Base-by-base conservation (phyloP, 1,284 basidiomycete species). In the Ganoderma boninense region DNA sequence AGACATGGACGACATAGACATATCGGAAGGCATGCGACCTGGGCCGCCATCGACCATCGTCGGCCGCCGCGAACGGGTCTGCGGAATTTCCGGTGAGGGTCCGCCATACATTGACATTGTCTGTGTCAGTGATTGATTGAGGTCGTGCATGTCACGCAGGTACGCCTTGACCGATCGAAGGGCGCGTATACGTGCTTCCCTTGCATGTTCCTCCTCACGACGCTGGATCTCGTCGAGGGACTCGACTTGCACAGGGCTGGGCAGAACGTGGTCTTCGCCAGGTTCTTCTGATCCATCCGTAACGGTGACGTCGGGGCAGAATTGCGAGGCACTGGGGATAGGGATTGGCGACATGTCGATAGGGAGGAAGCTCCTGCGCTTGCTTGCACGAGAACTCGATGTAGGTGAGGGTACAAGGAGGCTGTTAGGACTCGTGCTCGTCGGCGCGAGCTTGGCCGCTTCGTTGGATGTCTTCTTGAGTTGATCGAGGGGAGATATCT, bases 91-190 rank as follows among this genome's bases (percentile, higher is more conserved):
- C 43, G 85, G 85, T 74, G 29, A 86, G 42, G 40, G 38, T 2
- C 68, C 68, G 57, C 73, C 73, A 40, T 74, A 74, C 87, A 77
- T 90, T 89, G 81, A 91, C 82, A 71, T 71, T 16, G 85, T 81
- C 71, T 85, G 85, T 14, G 83, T 79, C 76, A 92, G 90, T 5
- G 88, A 86, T 67, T 89, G 79, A 29, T 88, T 88, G 43, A 99
- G 86, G 79, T 98, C 97, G 78, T 97, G 93, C 87, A 99, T 92
- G 78, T 99, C 97, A 77, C 92, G 92, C 26, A 99, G 87, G 82
- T 99, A 99, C 20, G 94, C 93, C 92, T 99, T 97, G 52, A 99
- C 90, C 14, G 94, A 94, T 70, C 95, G 90, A 64, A 99, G 84
- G 32, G 94, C 95, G 60, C 90, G 87, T 75, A 88, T 88, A 76